Conservation (phyloP, 495 filamentous ascomycete genomes). For the Podospora didyma region DNA sequence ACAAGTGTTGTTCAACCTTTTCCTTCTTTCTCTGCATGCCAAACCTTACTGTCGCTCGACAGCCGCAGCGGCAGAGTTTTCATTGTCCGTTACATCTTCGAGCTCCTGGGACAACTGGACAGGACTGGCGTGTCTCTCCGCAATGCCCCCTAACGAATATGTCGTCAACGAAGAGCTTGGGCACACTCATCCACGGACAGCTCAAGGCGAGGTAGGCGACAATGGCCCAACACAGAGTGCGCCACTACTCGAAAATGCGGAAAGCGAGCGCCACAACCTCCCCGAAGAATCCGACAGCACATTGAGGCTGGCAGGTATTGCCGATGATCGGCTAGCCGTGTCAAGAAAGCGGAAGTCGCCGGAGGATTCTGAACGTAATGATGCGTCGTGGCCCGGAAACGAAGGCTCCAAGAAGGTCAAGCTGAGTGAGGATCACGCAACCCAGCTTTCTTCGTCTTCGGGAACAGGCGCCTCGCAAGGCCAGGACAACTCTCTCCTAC, state of each 20-base stretch:
- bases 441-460: constrained; percentile 5
- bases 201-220: not conserved
- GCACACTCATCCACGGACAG: not conserved
- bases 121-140: not conserved
- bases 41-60: not conserved
- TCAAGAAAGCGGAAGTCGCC: constrained; percentile 39
- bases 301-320: not conserved
- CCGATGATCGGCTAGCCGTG: not conserved
- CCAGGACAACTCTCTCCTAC: constrained; percentile 38
- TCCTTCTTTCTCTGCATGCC: not conserved
- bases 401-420: constrained; percentile 34
- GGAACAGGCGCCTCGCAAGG: constrained; percentile 5
- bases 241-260: not conserved
- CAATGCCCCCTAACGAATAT: not conserved
- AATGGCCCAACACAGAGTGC: not conserved
- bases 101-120: not conserved
- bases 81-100: constrained; percentile 1
- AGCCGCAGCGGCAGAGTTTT: constrained; percentile 2
- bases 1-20: constrained; percentile 27
- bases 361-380: not conserved
- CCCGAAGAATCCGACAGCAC: not conserved
- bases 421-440: constrained; percentile 22
- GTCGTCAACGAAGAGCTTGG: not conserved
- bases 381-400: not conserved
- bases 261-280: not conserved